Conservation (phyloP, 345 rosid genomes). For the Stellera chamaejasme region DNA sequence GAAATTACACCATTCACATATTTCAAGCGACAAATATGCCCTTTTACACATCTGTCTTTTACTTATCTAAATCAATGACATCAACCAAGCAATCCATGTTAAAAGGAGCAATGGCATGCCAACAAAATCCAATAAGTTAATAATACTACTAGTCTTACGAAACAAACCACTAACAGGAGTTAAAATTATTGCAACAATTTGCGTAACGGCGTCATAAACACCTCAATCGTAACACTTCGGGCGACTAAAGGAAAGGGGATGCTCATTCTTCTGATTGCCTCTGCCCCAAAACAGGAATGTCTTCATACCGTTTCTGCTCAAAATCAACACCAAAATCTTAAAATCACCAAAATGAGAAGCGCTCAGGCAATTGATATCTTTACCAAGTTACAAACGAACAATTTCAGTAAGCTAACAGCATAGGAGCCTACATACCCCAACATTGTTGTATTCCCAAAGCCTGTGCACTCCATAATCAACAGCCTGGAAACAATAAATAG, state of each 20-base stretch:
- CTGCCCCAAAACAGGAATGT: conserved; percentile 84
- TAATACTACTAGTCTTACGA: too few relatives aligned
- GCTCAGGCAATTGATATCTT: too few relatives aligned
- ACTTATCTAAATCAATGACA: too few relatives aligned
- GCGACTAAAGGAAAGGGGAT: not conserved
- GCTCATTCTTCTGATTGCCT: conserved; percentile 64
- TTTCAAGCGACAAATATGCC: too few relatives aligned
- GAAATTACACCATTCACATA: too few relatives aligned
- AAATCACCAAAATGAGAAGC: too few relatives aligned
- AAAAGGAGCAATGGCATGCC: too few relatives aligned
- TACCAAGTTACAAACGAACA: too few relatives aligned
- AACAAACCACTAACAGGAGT: not conserved
- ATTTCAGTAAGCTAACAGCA: too few relatives aligned
- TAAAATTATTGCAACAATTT: conserved; percentile 14
- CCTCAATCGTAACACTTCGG: not conserved
- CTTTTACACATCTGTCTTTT: too few relatives aligned
- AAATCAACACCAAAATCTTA: conserved; percentile 4
- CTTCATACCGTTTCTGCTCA: conserved; percentile 79
- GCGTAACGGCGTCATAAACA: conserved; percentile 3
- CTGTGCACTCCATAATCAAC: conserved; percentile 94
- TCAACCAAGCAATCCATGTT: too few relatives aligned
- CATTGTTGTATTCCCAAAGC: conserved; percentile 84
- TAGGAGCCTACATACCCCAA: conserved; percentile 51
- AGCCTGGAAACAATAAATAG: conserved; percentile 43
- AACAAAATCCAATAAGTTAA: too few relatives aligned